These are phyloP conservation scores for Chaetomiaceae sp. DNA, from an alignment of 2,329 filamentous ascomycete species.

Conservation along the genomic window DNA sequence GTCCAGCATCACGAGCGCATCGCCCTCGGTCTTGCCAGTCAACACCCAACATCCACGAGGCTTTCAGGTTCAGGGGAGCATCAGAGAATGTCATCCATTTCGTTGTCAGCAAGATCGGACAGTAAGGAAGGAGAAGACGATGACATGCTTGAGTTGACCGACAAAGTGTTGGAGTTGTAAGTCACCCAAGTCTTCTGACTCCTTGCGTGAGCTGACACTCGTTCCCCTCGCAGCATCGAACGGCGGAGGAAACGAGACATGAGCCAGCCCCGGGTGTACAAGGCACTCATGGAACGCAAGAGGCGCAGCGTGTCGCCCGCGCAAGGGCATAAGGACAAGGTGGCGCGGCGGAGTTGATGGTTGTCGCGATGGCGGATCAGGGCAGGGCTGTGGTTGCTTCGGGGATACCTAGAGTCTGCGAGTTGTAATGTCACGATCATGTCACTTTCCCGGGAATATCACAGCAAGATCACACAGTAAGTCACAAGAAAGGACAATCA, in stretches of 20 bases:
- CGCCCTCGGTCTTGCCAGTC: not conserved
- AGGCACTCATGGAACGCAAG: not conserved
- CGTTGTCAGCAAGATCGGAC: not conserved
- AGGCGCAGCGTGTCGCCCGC: not conserved
- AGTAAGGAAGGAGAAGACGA: not conserved
- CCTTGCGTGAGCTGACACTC: not conserved
- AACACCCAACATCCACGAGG: not conserved
- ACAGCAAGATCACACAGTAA: too few species aligned
- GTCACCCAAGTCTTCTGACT: not conserved
- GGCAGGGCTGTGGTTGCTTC: too few species aligned
- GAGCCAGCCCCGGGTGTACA: not conserved
- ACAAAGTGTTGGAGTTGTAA: not conserved
- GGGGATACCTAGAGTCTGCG: too few species aligned
- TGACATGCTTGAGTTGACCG: not conserved
- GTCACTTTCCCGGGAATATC: not conserved
- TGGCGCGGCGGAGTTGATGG: not conserved
- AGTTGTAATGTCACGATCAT: too few species aligned
- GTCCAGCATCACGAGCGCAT: conserved; percentile 1
- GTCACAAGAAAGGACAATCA: too few species aligned
- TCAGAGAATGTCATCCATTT: not conserved
- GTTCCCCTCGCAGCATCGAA: not conserved
- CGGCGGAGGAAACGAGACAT: not conserved
- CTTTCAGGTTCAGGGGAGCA: not conserved
- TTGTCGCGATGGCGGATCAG: too few species aligned
- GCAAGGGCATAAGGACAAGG: conserved; percentile 2